Conservation (phyloP, 1,284 basidiomycete genomes). For the Papiliotrema nemorosa region DNA sequence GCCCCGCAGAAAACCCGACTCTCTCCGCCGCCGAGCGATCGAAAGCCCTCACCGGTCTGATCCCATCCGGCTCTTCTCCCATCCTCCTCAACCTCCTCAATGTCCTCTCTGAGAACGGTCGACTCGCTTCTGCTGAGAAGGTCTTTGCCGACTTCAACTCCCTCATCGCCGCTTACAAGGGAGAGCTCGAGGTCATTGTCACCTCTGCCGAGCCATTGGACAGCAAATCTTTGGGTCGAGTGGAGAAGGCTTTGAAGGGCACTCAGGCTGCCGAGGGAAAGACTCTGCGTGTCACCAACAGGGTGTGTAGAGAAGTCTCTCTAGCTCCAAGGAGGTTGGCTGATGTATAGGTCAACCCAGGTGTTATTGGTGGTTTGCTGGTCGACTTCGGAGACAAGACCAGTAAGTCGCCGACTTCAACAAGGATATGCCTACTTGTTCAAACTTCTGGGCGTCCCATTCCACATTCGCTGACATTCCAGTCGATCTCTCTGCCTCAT, state of each 20-base stretch:
- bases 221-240: constrained; percentile 66
- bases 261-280: constrained; percentile 82
- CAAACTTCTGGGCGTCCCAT: no score
- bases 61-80: constrained; percentile 63
- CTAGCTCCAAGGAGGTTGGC: no score
- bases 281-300: constrained; percentile 79
- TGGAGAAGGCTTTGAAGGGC: constrained; percentile 80
- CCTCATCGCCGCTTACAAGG: constrained; percentile 83
- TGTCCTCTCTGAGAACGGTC: constrained; percentile 90
- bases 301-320: constrained; percentile 56
- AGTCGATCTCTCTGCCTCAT: constrained; percentile 82
- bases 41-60: constrained; percentile 66
- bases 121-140: constrained; percentile 75
- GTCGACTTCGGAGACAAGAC: constrained; percentile 99
- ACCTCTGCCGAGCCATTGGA: constrained; percentile 77
- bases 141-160: constrained; percentile 91
- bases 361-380: constrained; percentile 80
- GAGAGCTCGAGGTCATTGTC: constrained; percentile 89
- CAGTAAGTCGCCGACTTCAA: constrained; percentile 50
- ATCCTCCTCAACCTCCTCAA: constrained; percentile 89
- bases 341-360: constrained; percentile 69
- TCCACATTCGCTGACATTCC: constrained; percentile 4
- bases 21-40: constrained; percentile 73
- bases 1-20: constrained; percentile 68
- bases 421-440: not conserved